Conservation (phyloP, 1,139 yeast species). For the Kazachstania sp. region DNA sequence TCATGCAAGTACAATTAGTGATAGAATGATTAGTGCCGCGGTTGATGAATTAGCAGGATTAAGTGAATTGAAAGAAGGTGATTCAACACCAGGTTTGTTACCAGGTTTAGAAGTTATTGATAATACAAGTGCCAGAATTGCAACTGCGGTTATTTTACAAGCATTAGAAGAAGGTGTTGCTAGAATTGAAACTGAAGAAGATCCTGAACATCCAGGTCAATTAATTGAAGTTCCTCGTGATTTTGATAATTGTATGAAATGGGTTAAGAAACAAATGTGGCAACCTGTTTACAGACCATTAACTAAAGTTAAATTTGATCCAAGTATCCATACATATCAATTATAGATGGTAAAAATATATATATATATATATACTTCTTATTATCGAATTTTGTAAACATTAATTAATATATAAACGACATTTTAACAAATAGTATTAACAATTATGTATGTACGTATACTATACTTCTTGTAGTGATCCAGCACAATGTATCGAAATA, state of each 20-base stretch:
- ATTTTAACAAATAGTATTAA: too few relatives aligned
- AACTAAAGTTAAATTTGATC: constrained; percentile 65
- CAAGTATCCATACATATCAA: constrained; percentile 67
- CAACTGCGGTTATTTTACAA: constrained; percentile 86
- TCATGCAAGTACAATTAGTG: constrained; percentile 71
- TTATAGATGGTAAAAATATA: constrained; percentile 8
- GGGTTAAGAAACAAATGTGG: constrained; percentile 98
- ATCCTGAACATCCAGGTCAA: constrained; percentile 44
- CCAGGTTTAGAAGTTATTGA: constrained; percentile 83
- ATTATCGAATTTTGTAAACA: not conserved
- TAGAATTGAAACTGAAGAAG: constrained; percentile 49
- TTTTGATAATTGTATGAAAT: constrained; percentile 65
- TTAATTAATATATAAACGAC: not conserved
- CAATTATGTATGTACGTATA: too few relatives aligned
- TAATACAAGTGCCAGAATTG: constrained; percentile 82
- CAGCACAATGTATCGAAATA: too few relatives aligned
- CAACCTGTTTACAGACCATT: constrained; percentile 82
- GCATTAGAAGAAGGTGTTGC: constrained; percentile 82
- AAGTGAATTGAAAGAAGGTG: constrained; percentile 62
- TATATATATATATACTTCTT: too few relatives aligned
- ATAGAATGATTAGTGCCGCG: constrained; percentile 90
- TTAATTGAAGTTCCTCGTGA: constrained; percentile 73
- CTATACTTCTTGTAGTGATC: too few relatives aligned
- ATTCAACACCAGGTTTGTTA: constrained; percentile 77
- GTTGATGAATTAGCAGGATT: constrained; percentile 80